phyloP scores from a whole-genome alignment of 225 moss, liverwort and hornwort species.

The Thuidium tamariscinum region DNA sequence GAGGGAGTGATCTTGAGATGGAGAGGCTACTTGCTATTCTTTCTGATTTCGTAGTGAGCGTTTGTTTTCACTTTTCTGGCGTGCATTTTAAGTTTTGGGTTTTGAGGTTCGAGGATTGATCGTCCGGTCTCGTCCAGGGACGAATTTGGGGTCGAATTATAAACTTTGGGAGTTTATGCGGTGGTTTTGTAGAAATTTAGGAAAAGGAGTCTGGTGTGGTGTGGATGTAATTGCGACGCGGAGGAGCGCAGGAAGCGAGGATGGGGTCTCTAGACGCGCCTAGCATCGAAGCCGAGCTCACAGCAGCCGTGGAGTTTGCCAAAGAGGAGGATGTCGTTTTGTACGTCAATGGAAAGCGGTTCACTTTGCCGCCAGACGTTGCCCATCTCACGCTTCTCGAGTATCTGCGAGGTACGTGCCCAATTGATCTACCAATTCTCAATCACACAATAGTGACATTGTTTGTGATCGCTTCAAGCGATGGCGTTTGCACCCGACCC shows the following conservation, averaged over 20 bases:
- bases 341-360: constrained; percentile 74
- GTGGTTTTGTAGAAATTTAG: neutral
- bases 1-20: neutral
- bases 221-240: neutral
- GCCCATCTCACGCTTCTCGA: constrained; percentile 81
- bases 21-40: neutral
- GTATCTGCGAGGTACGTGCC: constrained; percentile 61
- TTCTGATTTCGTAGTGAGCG: neutral
- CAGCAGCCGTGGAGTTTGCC: neutral
- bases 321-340: constrained; percentile 45
- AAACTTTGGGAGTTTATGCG: neutral
- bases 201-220: neutral
- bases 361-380: constrained; percentile 43
- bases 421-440: neutral
- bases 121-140: neutral
- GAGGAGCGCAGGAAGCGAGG: neutral
- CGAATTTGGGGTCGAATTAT: neutral
- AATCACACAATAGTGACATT: neutral
- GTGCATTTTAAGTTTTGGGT: neutral
- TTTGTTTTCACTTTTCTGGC: neutral
- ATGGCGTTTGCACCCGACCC: neutral
- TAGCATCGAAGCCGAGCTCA: neutral
- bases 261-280: constrained; percentile 40
- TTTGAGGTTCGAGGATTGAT: neutral
- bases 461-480: neutral